phyloP scores from a whole-genome alignment of 495 filamentous ascomycete species.

The Trichoderma gamsii region DNA sequence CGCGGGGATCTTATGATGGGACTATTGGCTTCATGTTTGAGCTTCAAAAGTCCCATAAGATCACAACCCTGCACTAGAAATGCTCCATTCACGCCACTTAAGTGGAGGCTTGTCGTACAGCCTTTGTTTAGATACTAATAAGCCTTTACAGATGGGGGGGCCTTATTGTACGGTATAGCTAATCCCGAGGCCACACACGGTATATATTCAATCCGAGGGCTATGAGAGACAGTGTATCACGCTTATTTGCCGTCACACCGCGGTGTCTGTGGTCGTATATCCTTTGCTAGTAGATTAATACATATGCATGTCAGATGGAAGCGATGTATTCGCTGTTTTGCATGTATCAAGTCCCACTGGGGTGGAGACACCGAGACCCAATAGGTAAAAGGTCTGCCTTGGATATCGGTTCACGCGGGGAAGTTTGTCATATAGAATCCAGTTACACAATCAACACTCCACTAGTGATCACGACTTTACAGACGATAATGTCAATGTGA shows the following conservation, averaged over 20 bases:
- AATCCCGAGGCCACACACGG: too few relatives aligned
- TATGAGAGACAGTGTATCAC: too few relatives aligned
- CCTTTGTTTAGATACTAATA: background rate
- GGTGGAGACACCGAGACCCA: too few relatives aligned
- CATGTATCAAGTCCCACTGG: too few relatives aligned
- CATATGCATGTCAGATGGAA: too few relatives aligned
- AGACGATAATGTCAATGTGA: background rate
- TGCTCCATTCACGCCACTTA: background rate
- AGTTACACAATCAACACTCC: background rate
- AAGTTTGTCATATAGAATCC: background rate
- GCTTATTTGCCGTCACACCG: too few relatives aligned
- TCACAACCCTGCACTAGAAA: background rate
- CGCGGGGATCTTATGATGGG: background rate
- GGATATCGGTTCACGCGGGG: background rate
- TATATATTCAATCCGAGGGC: too few relatives aligned
- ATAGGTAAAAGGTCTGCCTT: background rate
- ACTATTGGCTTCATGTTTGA: background rate
- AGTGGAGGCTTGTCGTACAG: background rate
- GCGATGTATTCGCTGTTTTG: too few relatives aligned
- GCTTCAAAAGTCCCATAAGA: background rate
- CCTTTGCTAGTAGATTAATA: too few relatives aligned
- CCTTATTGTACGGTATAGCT: too few relatives aligned
- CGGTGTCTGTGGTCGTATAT: too few relatives aligned
- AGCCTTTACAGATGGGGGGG: background rate
- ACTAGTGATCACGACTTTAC: background rate